These are phyloP conservation scores for Cyberlindnera galapagoensis DNA, from an alignment of 805 yeast genomes.

Conservation along the genomic window DNA sequence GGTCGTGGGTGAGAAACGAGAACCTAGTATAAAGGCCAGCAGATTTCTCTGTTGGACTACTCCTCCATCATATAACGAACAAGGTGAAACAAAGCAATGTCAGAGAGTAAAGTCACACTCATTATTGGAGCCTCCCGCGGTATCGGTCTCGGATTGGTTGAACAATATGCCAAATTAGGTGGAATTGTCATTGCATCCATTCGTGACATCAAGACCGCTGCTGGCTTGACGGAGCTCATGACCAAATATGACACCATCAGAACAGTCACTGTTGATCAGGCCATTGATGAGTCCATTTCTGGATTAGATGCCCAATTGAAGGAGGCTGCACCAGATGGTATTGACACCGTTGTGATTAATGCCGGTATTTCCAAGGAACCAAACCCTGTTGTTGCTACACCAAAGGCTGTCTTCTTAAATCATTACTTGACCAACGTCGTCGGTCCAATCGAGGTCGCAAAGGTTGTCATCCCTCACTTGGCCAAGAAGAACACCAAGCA, in stretches of 20 bases:
- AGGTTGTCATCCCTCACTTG: slow-evolving; percentile 21
- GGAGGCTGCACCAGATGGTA: slow-evolving; percentile 6
- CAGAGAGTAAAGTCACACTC: too few species aligned
- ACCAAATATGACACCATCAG: slow-evolving; percentile 3
- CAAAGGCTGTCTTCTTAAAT: slow-evolving; percentile 5
- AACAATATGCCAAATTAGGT: background rate
- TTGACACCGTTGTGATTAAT: slow-evolving; percentile 13
- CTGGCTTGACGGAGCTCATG: slow-evolving; percentile 4
- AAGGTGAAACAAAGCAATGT: too few species aligned
- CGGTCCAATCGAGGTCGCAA: slow-evolving; percentile 22
- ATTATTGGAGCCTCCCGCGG: slow-evolving; percentile 5
- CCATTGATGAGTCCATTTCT: slow-evolving; percentile 9
- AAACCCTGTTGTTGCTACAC: slow-evolving; percentile 1
- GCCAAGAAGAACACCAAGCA: slow-evolving; percentile 18
- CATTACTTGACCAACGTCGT: slow-evolving; percentile 21
- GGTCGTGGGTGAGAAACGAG: too few species aligned
- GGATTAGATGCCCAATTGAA: slow-evolving; percentile 4
- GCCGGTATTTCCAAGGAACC: slow-evolving; percentile 12
- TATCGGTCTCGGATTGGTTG: slow-evolving; percentile 7
- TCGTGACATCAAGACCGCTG: slow-evolving; percentile 1
- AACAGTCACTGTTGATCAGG: slow-evolving; percentile 8
- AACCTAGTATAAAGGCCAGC: too few species aligned
- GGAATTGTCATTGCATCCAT: slow-evolving; percentile 5
- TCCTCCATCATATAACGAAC: too few species aligned
- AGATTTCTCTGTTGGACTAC: too few species aligned